phyloP scores from a whole-genome alignment of 2,329 filamentous ascomycete genomes.

The Tolypocladium nubicola region DNA sequence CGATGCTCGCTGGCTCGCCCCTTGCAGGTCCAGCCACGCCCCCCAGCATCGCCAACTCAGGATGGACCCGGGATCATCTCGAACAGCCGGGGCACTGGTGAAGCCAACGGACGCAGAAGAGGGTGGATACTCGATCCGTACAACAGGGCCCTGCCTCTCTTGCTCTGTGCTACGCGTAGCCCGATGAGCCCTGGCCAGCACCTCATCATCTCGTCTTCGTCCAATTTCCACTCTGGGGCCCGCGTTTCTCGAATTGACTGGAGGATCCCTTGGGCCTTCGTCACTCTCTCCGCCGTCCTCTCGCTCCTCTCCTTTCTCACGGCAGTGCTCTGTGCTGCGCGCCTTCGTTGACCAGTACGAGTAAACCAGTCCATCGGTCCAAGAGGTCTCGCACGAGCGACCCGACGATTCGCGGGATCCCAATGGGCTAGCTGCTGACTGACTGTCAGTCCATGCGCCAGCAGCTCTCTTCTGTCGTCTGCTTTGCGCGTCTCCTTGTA shows the following conservation, averaged over 20 bases:
- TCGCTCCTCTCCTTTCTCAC: not conserved
- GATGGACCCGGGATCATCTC: not conserved
- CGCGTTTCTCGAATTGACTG: not conserved
- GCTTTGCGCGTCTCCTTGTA: not conserved
- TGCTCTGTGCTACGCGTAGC: not conserved
- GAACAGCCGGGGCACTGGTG: not conserved
- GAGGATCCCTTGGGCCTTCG: not conserved
- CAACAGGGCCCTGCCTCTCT: not conserved
- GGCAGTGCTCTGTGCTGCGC: not conserved
- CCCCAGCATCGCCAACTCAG: not conserved
- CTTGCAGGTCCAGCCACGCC: not conserved
- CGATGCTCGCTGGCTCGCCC: not conserved
- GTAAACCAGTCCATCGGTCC: not conserved
- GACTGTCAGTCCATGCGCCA: not conserved
- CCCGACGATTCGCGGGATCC: not conserved
- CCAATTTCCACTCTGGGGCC: constrained; percentile 2
- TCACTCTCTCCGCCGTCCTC: not conserved
- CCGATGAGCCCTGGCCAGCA: not conserved
- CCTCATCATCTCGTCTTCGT: not conserved
- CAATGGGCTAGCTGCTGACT: not conserved
- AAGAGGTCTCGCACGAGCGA: not conserved
- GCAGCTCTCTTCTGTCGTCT: not conserved
- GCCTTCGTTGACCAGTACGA: not conserved
- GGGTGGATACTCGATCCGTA: not conserved
- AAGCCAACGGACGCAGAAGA: not conserved